phyloP scores from a whole-genome alignment of 371 early-diverging fungal genomes.

The Dentiscutata heterogama region DNA sequence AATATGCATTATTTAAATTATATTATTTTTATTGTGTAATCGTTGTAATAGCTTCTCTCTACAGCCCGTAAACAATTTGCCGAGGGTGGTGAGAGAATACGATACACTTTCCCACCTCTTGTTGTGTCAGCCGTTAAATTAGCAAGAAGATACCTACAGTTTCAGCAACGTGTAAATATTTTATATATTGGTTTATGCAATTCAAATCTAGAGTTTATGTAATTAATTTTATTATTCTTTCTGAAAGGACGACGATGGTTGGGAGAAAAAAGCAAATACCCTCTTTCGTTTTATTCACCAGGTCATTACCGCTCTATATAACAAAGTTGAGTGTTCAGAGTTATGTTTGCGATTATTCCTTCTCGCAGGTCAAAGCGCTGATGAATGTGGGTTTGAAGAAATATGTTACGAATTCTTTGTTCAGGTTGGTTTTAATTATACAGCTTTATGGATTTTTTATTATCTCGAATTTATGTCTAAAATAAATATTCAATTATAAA shows the following conservation, averaged over 20 bases:
- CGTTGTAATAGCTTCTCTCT: conserved; percentile 67
- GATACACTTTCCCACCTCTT: conserved; percentile 89
- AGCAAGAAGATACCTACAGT: conserved; percentile 65
- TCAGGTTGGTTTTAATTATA: conserved; percentile 58
- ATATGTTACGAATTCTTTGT: conserved; percentile 93
- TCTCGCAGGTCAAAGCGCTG: conserved; percentile 84
- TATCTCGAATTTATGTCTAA: background rate
- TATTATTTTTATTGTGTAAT: too few relatives aligned
- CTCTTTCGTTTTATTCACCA: conserved; percentile 84
- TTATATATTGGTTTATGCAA: background rate
- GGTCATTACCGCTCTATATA: conserved; percentile 73
- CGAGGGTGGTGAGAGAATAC: conserved; percentile 86
- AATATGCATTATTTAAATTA: too few relatives aligned
- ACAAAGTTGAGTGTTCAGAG: conserved; percentile 75
- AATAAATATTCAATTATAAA: conserved; percentile 62
- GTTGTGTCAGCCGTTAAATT: conserved; percentile 79
- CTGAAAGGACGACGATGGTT: conserved; percentile 66
- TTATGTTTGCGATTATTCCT: conserved; percentile 82
- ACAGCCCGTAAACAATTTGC: conserved; percentile 83
- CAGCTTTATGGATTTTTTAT: conserved; percentile 42
- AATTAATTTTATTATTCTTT: background rate
- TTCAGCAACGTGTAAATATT: conserved; percentile 57
- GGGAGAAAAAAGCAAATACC: conserved; percentile 71
- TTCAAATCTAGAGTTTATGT: background rate
- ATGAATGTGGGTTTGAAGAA: conserved; percentile 85